Evolutionary conservation across 768 basidiomycete species (phyloP).

Genomic region (Mycena galopus): DNA sequence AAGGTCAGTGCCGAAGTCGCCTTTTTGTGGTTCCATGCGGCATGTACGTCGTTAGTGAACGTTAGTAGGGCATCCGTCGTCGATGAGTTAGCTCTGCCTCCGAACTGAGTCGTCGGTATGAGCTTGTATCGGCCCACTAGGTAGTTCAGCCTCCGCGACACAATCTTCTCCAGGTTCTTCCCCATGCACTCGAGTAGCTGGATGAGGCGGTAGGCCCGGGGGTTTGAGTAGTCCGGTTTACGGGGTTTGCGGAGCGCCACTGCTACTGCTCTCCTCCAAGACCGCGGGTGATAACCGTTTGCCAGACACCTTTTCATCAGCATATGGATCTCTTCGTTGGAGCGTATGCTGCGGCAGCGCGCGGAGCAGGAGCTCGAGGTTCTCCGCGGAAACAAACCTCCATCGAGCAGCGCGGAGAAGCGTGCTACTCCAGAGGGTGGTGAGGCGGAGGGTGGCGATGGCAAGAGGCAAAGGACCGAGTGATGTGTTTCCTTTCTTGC

Average conservation of each 20-base stretch:
- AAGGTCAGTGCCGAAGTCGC: conserved; percentile 43
- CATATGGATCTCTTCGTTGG: conserved; percentile 41
- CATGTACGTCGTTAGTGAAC: conserved; percentile 43
- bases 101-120: conserved; percentile 41
- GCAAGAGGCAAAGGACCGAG: conserved; percentile 57
- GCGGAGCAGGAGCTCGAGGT: conserved; percentile 76
- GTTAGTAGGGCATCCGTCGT: conserved; percentile 40
- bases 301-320: background rate
- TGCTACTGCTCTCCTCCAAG: background rate
- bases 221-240: background rate
- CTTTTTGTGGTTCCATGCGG: conserved; percentile 40
- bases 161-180: background rate
- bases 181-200: background rate
- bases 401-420: conserved; percentile 51
- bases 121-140: conserved; percentile 41
- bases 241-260: background rate
- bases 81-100: conserved; percentile 38
- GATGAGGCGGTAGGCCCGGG: background rate
- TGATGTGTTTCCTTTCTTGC: conserved; percentile 38
- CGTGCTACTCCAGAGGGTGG: conserved; percentile 48
- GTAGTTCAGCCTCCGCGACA: conserved; percentile 9
- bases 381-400: conserved; percentile 60
- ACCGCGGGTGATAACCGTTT: background rate
- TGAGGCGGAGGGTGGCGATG: conserved; percentile 48
- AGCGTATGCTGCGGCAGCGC: conserved; percentile 69